phyloP scores from a whole-genome alignment of 768 basidiomycete genomes.

The Suillus decipiens region DNA sequence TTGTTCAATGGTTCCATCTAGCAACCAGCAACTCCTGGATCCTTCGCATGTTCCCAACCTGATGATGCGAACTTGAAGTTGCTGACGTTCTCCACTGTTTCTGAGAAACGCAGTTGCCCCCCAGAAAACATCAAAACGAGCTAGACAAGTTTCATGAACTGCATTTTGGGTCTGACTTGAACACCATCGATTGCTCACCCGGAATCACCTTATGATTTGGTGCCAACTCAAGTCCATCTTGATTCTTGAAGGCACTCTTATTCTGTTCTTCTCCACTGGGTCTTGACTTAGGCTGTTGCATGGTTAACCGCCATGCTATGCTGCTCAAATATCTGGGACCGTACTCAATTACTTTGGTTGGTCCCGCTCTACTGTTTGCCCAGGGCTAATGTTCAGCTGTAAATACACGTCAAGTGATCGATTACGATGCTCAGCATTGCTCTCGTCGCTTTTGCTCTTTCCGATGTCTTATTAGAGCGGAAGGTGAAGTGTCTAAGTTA shows the following conservation, averaged over 20 bases:
- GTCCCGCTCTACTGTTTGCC: not conserved
- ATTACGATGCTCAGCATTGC: slow-evolving; percentile 31
- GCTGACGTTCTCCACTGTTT: no score
- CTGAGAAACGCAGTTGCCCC: not conserved
- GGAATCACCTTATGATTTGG: slow-evolving; percentile 13
- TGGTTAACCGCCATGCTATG: slow-evolving; percentile 23
- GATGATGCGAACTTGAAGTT: no score
- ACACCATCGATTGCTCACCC: not conserved
- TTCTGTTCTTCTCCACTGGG: slow-evolving; percentile 29
- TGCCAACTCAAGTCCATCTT: slow-evolving; percentile 10
- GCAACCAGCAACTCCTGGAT: not conserved
- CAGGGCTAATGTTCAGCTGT: not conserved
- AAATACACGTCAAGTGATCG: slow-evolving; percentile 30
- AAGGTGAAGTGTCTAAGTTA: slow-evolving; percentile 15
- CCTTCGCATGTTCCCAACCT: no score
- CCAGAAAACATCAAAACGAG: not conserved
- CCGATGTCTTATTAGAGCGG: slow-evolving; percentile 18
- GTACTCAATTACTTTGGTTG: slow-evolving; percentile 22
- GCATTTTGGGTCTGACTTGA: not conserved
- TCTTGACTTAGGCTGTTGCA: slow-evolving; percentile 31
- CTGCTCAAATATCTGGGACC: slow-evolving; percentile 29
- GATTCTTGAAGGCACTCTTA: slow-evolving; percentile 16
- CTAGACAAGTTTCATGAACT: not conserved
- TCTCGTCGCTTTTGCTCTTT: slow-evolving; percentile 29
- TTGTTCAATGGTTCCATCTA: not conserved